Evolutionary conservation across 176 grass and related monocot species (phyloP).

Genomic region (Calamus simplicifolius): DNA sequence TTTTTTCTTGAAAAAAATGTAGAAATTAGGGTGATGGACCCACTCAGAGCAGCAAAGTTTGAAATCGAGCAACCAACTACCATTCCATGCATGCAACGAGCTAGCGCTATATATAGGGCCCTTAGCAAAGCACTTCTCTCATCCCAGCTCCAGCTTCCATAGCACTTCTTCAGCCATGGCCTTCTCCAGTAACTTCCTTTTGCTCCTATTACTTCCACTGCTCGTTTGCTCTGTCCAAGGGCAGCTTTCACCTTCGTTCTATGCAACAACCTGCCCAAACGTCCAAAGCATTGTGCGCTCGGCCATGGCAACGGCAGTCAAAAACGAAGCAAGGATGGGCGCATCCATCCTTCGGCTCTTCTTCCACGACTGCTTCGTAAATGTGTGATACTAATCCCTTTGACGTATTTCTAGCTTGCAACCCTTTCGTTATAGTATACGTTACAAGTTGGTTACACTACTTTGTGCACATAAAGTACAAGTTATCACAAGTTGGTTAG

Average conservation of each 20-base stretch:
- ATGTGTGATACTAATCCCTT: conserved; percentile 17
- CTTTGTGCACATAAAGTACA: no score
- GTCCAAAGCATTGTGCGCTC: conserved; percentile 29
- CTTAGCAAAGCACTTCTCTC: not conserved
- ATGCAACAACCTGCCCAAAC: conserved; percentile 34
- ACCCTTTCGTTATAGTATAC: no score
- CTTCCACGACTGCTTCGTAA: conserved; percentile 86
- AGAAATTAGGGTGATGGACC: no score
- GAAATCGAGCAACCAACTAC: no score
- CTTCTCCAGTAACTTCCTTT: conserved; percentile 25
- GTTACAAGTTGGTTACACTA: no score
- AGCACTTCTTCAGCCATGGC: conserved; percentile 21
- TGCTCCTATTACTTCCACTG: conserved; percentile 19
- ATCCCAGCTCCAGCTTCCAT: not conserved
- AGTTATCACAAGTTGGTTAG: no score
- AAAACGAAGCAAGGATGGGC: conserved; percentile 45
- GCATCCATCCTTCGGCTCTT: conserved; percentile 70
- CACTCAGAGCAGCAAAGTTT: no score
- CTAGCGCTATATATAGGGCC: no score
- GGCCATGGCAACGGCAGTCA: conserved; percentile 29
- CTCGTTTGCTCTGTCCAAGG: conserved; percentile 27
- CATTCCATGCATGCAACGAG: no score
- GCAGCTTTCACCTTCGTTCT: conserved; percentile 59
- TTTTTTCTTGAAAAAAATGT: no score
- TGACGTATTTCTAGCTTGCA: no score